phyloP scores from a whole-genome alignment of 495 filamentous ascomycete genomes.

The Neurospora sp. region DNA sequence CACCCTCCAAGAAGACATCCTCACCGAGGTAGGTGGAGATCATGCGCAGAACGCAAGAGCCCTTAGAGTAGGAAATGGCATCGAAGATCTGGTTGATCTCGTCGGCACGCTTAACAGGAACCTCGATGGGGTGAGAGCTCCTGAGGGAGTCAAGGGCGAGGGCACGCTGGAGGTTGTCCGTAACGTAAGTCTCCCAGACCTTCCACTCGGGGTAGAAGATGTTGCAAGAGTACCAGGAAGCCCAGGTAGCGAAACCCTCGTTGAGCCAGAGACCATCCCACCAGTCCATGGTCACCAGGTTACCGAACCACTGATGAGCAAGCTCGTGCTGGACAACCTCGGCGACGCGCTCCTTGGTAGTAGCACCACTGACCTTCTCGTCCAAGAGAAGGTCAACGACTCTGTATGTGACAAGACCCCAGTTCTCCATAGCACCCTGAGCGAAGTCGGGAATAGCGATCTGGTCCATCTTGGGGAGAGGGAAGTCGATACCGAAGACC shows the following conservation, averaged over 20 bases:
- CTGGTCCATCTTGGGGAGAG: constrained; percentile 90
- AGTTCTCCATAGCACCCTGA: constrained; percentile 98
- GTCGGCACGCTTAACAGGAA: constrained; percentile 87
- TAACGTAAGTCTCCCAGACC: constrained; percentile 93
- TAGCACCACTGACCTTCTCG: constrained; percentile 83
- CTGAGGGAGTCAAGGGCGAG: constrained; percentile 81
- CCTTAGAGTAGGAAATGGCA: constrained; percentile 95
- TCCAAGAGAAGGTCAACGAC: constrained; percentile 87
- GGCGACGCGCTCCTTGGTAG: constrained; percentile 85
- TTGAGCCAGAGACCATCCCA: constrained; percentile 99
- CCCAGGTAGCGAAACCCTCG: constrained; percentile 96
- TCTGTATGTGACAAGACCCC: constrained; percentile 92
- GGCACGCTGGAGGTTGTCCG: constrained; percentile 81
- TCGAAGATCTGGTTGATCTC: constrained; percentile 99
- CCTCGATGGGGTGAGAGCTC: constrained; percentile 94
- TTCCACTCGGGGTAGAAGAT: constrained; percentile 96
- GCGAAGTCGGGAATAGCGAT: constrained; percentile 91
- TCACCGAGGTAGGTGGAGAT: constrained; percentile 92
- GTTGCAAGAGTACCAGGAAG: constrained; percentile 62
- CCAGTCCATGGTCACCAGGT: constrained; percentile 98
- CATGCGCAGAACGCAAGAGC: constrained; percentile 93
- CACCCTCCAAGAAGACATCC: constrained; percentile 86
- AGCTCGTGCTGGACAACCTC: constrained; percentile 95
- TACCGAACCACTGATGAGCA: constrained; percentile 98
- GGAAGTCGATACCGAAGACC: constrained; percentile 62